These are phyloP conservation scores for Neurospora tetraspora DNA, from an alignment of 495 filamentous ascomycete species.

Conservation along the genomic window DNA sequence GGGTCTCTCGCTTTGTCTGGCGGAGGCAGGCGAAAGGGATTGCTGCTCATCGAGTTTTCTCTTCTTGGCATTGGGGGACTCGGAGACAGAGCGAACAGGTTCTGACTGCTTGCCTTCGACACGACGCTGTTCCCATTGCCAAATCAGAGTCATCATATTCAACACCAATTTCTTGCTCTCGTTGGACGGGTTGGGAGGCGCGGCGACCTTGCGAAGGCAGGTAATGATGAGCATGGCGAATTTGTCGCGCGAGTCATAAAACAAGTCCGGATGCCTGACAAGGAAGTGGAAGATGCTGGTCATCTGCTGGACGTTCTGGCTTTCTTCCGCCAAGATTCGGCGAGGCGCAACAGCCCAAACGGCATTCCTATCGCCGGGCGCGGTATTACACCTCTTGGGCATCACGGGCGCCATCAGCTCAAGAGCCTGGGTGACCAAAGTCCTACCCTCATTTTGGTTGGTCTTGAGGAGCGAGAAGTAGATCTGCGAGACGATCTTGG, in stretches of 20 bases:
- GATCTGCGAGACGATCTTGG: constrained; percentile 91
- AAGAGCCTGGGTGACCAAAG: constrained; percentile 85
- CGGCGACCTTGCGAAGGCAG: constrained; percentile 78
- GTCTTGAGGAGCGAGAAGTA: constrained; percentile 84
- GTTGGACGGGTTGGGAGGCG: constrained; percentile 73
- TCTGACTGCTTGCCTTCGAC: constrained; percentile 43
- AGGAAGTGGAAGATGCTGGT: constrained; percentile 96
- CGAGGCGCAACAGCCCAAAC: constrained; percentile 88
- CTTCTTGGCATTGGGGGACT: constrained; percentile 67
- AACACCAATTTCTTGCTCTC: constrained; percentile 89
- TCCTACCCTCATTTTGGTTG: constrained; percentile 87
- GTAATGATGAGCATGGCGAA: constrained; percentile 82
- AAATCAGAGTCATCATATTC: constrained; percentile 79
- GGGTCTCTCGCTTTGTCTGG: constrained; percentile 42
- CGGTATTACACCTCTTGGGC: constrained; percentile 54
- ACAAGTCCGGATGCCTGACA: constrained; percentile 82
- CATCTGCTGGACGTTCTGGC: constrained; percentile 91
- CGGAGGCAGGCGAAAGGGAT: constrained; percentile 38
- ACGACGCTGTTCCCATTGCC: constrained; percentile 83
- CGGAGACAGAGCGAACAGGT: constrained; percentile 39
- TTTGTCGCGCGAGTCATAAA: constrained; percentile 89
- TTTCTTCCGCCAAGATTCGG: constrained; percentile 87
- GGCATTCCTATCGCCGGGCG: constrained; percentile 37
- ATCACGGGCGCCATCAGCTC: constrained; percentile 91
- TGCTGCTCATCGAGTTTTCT: constrained; percentile 55